Evolutionary conservation across 1,139 yeast genomes (phyloP).

Genomic region (Tardiomyces blankii): DNA sequence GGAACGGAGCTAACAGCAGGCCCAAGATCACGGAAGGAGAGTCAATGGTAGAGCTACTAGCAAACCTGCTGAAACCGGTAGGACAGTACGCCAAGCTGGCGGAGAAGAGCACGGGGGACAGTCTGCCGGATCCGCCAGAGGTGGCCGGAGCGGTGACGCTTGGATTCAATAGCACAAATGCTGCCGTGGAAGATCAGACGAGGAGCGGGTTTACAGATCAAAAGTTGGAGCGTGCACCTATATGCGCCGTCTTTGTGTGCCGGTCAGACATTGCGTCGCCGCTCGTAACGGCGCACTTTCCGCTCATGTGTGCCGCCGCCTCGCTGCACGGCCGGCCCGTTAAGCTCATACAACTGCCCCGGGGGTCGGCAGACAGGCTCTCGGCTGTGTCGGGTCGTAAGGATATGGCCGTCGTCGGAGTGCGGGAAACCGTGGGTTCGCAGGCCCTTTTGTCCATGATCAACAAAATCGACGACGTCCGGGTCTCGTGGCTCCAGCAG

Average conservation of each 20-base stretch:
- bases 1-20: background rate
- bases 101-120: background rate
- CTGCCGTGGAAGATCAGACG: constrained; percentile 9
- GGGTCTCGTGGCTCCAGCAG: background rate
- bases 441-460: background rate
- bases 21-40: constrained; percentile 47
- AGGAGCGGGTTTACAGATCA: background rate
- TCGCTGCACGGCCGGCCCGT: constrained; percentile 4
- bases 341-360: constrained; percentile 13
- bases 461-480: background rate
- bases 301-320: constrained; percentile 13
- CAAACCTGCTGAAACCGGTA: background rate
- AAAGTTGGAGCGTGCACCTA: background rate
- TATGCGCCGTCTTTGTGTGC: constrained; percentile 12
- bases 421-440: background rate
- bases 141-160: constrained; percentile 6
- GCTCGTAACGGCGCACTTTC: constrained; percentile 13
- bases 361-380: constrained; percentile 10
- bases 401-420: background rate
- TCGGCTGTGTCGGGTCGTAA: constrained; percentile 6
- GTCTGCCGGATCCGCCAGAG: constrained; percentile 5
- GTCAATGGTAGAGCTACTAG: constrained; percentile 49
- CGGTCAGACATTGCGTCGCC: constrained; percentile 14
- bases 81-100: background rate
- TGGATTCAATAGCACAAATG: constrained; percentile 13